Base-by-base conservation (phyloP, 1,284 basidiomycete species). In the Earliella scabrosa region DNA sequence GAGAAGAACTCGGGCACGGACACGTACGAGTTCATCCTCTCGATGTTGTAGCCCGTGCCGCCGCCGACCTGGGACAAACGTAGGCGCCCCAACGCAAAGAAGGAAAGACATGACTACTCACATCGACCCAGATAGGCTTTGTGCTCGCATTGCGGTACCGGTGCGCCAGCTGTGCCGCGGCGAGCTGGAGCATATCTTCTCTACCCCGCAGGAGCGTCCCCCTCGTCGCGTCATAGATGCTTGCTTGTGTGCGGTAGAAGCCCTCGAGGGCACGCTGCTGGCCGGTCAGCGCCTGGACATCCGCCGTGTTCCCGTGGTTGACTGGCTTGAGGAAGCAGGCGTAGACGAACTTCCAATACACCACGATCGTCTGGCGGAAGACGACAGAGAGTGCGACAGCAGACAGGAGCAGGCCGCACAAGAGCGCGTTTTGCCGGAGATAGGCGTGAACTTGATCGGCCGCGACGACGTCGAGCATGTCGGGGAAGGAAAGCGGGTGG, bases 251-350 rank as follows among this genome's bases (percentile, higher is more conserved):
- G 16, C 60, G 57, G 53, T 64, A 64, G 44, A 64, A 64, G 38
- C 60, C 58, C 36, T 64, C 63, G 40, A 64, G 52, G 3, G 63
- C 63, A 2, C 53, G 59, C 35, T 64, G 63, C 52, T 64, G 63
- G 31, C 63, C 60, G 14, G 35, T 50, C 2, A 61, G 48, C 13
- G 55, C 41, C 32, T 57, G 52, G 10, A 57, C 52, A 31, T 60
- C 55, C 14, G 58, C 40, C 3, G 50, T 24, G 23, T 63, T 60
- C 0, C 58, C 55, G 13, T 47, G 55, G 4, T 60, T 45, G 38
- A 64, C 52, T 14, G 63, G 63, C 38, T 64, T 64, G 51, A 64
- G 56, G 51, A 64, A 64, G 39, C 63, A 64, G 4, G 60, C 60
- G 44, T 64, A 64, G 41, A 53, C 57, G 53, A 64, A 64, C 47